Conservation (phyloP, 352 stramenopile species). For the Phytophthora hybrid region DNA sequence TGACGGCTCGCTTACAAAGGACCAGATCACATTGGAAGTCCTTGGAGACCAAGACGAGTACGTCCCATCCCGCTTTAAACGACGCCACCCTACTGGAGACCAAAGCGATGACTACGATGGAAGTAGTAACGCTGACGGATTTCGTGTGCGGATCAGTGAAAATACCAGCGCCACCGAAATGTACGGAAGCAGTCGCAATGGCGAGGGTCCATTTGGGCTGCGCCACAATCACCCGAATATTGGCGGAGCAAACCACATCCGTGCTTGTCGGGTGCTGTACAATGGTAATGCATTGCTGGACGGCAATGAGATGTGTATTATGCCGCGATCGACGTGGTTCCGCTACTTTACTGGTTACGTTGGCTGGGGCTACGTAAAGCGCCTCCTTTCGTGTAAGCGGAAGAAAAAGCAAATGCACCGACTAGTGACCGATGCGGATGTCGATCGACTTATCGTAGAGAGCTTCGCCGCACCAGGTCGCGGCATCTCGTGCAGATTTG, state of each 20-base stretch:
- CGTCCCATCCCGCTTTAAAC: constrained; percentile 50
- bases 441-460: constrained; percentile 71
- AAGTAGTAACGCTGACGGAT: constrained; percentile 29
- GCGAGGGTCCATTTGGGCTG: constrained; percentile 53
- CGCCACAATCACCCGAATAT: constrained; percentile 56
- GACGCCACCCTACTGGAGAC: constrained; percentile 17
- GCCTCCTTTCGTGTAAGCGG: constrained; percentile 48
- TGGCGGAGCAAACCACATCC: constrained; percentile 64
- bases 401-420: constrained; percentile 57
- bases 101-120: constrained; percentile 17
- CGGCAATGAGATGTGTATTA: constrained; percentile 67
- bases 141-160: constrained; percentile 61
- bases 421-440: constrained; percentile 71
- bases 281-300: constrained; percentile 77
- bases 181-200: constrained; percentile 20
- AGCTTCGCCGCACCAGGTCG: constrained; percentile 66
- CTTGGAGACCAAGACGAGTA: constrained; percentile 71
- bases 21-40: constrained; percentile 82
- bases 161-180: constrained; percentile 31
- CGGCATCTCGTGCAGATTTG: constrained; percentile 82
- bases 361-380: constrained; percentile 56
- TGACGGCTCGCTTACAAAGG: constrained; percentile 79
- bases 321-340: constrained; percentile 63
- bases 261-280: constrained; percentile 76
- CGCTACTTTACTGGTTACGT: constrained; percentile 69